Evolutionary conservation across 768 basidiomycete species (phyloP).

Genomic region (Pleurotus djamor): DNA sequence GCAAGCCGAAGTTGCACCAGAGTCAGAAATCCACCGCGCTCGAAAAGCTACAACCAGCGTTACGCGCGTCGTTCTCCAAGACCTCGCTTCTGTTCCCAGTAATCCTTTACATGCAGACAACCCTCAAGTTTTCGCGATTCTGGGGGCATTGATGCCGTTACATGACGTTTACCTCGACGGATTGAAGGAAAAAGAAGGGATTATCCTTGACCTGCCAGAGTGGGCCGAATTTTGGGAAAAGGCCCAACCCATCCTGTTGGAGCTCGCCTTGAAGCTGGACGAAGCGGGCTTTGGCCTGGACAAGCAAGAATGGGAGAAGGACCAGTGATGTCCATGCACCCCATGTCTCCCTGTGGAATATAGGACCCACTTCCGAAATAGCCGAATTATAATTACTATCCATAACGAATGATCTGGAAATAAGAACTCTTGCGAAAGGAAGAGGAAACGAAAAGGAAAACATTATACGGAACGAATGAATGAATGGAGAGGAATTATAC

Average conservation of each 20-base stretch:
- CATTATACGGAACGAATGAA: not conserved
- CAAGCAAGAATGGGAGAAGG: slow-evolving; percentile 13
- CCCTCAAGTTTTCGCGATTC: slow-evolving; percentile 18
- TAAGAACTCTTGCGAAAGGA: not conserved
- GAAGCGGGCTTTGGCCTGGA: slow-evolving; percentile 22
- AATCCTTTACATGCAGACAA: slow-evolving; percentile 15
- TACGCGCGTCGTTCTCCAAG: slow-evolving; percentile 15
- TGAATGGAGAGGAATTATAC: not conserved
- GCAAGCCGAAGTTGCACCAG: slow-evolving; percentile 16
- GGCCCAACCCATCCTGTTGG: slow-evolving; percentile 20
- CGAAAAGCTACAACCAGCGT: slow-evolving; percentile 16
- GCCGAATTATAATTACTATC: not conserved
- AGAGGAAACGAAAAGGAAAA: not conserved
- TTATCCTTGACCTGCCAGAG: not conserved
- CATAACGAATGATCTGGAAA: not conserved
- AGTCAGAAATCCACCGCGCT: slow-evolving; percentile 24
- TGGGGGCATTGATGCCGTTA: slow-evolving; percentile 19
- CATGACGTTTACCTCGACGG: slow-evolving; percentile 18
- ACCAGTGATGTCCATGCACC: not conserved
- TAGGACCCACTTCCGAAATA: not conserved
- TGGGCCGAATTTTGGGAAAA: slow-evolving; percentile 21
- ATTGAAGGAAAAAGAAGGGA: not conserved
- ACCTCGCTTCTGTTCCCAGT: slow-evolving; percentile 17
- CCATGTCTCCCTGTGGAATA: not conserved
- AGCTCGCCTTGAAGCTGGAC: slow-evolving; percentile 18